Evolutionary conservation across 2,329 filamentous ascomycete species (phyloP).

Genomic region (Xylaria sp.): DNA sequence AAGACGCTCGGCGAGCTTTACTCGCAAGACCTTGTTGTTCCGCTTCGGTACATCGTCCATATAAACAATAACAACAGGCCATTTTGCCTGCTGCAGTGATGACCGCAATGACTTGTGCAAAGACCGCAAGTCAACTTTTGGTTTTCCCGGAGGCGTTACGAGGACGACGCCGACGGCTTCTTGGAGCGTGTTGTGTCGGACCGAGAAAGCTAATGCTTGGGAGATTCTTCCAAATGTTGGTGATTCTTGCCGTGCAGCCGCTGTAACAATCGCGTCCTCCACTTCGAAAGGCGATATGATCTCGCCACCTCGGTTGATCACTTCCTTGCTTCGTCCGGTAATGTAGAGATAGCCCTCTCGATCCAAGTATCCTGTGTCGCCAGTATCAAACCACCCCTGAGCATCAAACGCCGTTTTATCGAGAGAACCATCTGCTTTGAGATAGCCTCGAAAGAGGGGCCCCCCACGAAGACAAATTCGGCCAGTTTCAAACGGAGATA

Average conservation of each 20-base stretch:
- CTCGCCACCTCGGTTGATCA: conserved; percentile 63
- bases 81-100: conserved; percentile 58
- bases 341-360: conserved; percentile 58
- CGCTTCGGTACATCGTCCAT: conserved; percentile 61
- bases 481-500: conserved; percentile 47
- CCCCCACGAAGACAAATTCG: conserved; percentile 58
- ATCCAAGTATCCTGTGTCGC: conserved; percentile 60
- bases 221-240: conserved; percentile 53
- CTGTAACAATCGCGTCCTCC: conserved; percentile 60
- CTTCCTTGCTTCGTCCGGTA: conserved; percentile 61
- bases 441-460: conserved; percentile 58
- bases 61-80: conserved; percentile 57
- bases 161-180: conserved; percentile 61
- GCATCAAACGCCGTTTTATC: conserved; percentile 54
- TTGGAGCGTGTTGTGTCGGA: conserved; percentile 57
- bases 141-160: conserved; percentile 51
- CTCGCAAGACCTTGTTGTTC: conserved; percentile 64
- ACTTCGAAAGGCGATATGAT: conserved; percentile 65
- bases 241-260: conserved; percentile 49
- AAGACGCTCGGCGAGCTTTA: conserved; percentile 56
- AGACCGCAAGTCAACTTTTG: conserved; percentile 53
- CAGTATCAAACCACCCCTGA: conserved; percentile 60
- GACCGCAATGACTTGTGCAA: conserved; percentile 54
- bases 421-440: conserved; percentile 48
- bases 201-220: conserved; percentile 60